Evolutionary conservation across 495 filamentous ascomycete genomes (phyloP).

Genomic region (Tetracladium marchalianum): DNA sequence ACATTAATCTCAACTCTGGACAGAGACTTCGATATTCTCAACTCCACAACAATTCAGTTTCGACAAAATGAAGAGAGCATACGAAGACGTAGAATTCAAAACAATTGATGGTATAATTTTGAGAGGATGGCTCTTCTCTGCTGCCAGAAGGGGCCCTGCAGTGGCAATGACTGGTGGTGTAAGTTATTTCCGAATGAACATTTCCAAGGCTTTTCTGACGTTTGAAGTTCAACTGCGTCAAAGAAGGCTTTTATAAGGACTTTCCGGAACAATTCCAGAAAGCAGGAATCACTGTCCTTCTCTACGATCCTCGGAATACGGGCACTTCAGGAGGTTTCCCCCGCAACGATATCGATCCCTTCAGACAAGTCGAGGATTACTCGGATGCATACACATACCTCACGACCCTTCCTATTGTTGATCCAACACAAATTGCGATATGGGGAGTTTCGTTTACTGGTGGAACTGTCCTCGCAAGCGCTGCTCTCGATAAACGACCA

Average conservation of each 20-base stretch:
- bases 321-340: constrained; percentile 34
- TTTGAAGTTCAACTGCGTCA: constrained; percentile 34
- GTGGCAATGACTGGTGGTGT: constrained; percentile 33
- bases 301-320: constrained; percentile 31
- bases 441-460: constrained; percentile 38
- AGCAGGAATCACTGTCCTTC: constrained; percentile 24
- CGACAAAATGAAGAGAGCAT: too few relatives aligned
- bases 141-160: constrained; percentile 17
- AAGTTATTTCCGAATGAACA: constrained; percentile 1
- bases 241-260: constrained; percentile 28
- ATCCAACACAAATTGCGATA: constrained; percentile 29
- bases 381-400: constrained; percentile 30
- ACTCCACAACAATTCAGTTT: too few relatives aligned
- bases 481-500: constrained; percentile 24
- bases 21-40: too few relatives aligned
- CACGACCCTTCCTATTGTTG: constrained; percentile 18
- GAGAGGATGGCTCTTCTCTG: constrained; percentile 23
- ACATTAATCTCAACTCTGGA: too few relatives aligned
- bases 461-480: constrained; percentile 15
- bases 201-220: not conserved
- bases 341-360: constrained; percentile 30
- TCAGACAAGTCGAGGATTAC: constrained; percentile 25
- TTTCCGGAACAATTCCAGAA: constrained; percentile 30
- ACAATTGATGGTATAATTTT: constrained; percentile 26
- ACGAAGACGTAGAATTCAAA: constrained; percentile 23